These are phyloP conservation scores for Panellus pusillus DNA, from an alignment of 768 basidiomycete genomes.

Conservation along the genomic window DNA sequence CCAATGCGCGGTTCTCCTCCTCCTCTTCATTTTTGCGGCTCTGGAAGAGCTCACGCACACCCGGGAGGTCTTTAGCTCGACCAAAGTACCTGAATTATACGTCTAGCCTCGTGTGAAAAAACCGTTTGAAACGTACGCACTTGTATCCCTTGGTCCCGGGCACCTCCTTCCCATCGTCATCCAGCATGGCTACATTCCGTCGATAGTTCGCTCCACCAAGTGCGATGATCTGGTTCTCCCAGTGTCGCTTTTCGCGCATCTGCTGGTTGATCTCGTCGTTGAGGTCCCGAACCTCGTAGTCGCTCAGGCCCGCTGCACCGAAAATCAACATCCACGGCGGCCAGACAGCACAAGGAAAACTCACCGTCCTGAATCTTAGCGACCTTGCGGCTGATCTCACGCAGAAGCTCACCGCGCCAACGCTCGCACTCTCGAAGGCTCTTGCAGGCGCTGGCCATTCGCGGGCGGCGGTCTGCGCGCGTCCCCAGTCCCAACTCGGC, in stretches of 20 bases:
- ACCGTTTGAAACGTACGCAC: constrained; percentile 41
- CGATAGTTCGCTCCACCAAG: constrained; percentile 96
- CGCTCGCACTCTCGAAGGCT: constrained; percentile 91
- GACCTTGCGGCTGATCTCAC: constrained; percentile 95
- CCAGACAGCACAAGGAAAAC: constrained; percentile 28
- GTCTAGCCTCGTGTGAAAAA: neutral
- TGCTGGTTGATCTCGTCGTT: constrained; percentile 98
- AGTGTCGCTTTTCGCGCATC: constrained; percentile 93
- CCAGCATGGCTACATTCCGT: constrained; percentile 89
- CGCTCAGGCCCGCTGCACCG: constrained; percentile 77
- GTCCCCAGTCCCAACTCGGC: constrained; percentile 92
- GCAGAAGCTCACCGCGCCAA: constrained; percentile 93
- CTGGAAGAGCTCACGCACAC: constrained; percentile 92
- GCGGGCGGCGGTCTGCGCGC: constrained; percentile 80
- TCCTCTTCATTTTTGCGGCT: constrained; percentile 84
- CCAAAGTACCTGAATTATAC: constrained; percentile 79
- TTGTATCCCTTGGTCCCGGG: constrained; percentile 98
- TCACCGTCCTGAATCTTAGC: constrained; percentile 95
- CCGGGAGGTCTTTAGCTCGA: constrained; percentile 92
- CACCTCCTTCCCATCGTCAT: constrained; percentile 94
- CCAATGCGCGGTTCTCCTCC: constrained; percentile 77
- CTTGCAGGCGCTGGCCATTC: constrained; percentile 91
- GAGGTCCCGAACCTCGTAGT: constrained; percentile 93
- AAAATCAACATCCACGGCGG: neutral
- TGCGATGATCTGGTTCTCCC: constrained; percentile 98